These are phyloP conservation scores for Ustilago trichophora DNA, from an alignment of 1,284 basidiomycete genomes.

Conservation along the genomic window DNA sequence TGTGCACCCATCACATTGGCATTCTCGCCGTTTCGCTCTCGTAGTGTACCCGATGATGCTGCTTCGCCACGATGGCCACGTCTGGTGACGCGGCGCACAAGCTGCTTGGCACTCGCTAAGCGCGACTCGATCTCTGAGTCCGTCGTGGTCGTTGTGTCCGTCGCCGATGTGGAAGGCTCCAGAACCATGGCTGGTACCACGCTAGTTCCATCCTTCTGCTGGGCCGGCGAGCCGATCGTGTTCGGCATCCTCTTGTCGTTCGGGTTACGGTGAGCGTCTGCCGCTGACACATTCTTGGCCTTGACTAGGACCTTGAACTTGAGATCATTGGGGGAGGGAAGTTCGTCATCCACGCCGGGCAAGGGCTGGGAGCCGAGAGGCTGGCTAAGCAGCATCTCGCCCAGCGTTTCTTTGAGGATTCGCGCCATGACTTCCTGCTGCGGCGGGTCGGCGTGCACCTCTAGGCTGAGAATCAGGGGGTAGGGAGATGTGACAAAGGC, in stretches of 20 bases:
- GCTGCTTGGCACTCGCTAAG: slow-evolving; percentile 39
- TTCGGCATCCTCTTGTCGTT: background rate
- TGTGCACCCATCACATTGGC: background rate
- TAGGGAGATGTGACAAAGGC: slow-evolving; percentile 93
- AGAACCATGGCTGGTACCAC: slow-evolving; percentile 18
- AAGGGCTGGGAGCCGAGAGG: slow-evolving; percentile 66
- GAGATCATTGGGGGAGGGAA: slow-evolving; percentile 89
- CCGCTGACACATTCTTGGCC: slow-evolving; percentile 60
- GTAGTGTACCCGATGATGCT: background rate
- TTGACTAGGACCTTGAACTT: slow-evolving; percentile 85
- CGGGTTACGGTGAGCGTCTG: slow-evolving; percentile 11
- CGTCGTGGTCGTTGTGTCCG: slow-evolving; percentile 33
- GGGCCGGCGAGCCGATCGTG: background rate
- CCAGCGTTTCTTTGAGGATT: slow-evolving; percentile 83
- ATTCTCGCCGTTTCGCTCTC: slow-evolving; percentile 8
- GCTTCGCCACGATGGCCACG: slow-evolving; percentile 11
- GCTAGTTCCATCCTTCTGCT: slow-evolving; percentile 2
- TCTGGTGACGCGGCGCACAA: slow-evolving; percentile 44
- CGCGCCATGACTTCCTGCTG: slow-evolving; percentile 85
- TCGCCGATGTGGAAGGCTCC: slow-evolving; percentile 23
- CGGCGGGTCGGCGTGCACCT: slow-evolving; percentile 83
- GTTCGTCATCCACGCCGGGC: slow-evolving; percentile 58
- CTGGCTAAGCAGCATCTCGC: slow-evolving; percentile 72
- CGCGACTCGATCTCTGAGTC: slow-evolving; percentile 47
- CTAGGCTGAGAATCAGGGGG: slow-evolving; percentile 92